A percentile compares a stretch with the other conserved stretches of the same genome.
These are phyloP conservation scores for Phytopythium ostracodes DNA, from an alignment of 352 stramenopile genomes.

Conservation along the genomic window DNA sequence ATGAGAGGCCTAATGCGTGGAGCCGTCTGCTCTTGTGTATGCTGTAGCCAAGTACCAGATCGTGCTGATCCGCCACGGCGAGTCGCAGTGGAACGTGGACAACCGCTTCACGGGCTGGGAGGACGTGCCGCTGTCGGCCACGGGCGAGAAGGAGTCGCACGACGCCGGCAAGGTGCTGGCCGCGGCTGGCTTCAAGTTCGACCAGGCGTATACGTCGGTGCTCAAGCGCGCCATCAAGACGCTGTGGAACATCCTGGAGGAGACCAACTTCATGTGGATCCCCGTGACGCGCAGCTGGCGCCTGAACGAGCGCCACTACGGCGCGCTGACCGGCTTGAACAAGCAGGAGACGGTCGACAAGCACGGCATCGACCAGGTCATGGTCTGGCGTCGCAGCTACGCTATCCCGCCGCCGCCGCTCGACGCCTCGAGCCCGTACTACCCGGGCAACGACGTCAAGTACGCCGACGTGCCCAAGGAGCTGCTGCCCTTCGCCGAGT, in stretches of 20 bases:
- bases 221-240: constrained; percentile 94
- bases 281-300: constrained; percentile 84
- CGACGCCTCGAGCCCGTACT: constrained; percentile 89
- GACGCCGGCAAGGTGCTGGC: constrained; percentile 87
- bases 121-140: constrained; percentile 89
- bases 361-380: constrained; percentile 90
- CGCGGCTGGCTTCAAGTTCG: constrained; percentile 92
- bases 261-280: constrained; percentile 94
- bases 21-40: background rate
- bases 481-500: constrained; percentile 91
- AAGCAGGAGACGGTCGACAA: constrained; percentile 91
- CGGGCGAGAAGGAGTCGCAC: constrained; percentile 89
- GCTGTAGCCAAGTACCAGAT: constrained; percentile 73
- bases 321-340: constrained; percentile 87
- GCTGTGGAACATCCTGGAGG: constrained; percentile 92
- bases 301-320: constrained; percentile 91
- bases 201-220: constrained; percentile 94
- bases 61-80: constrained; percentile 91
- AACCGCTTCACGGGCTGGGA: constrained; percentile 95
- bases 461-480: constrained; percentile 86
- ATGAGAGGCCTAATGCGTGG: background rate
- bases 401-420: constrained; percentile 96
- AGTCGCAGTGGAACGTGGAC: constrained; percentile 94
- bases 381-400: constrained; percentile 97
- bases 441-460: constrained; percentile 88